Evolutionary conservation across 164 flowering plant genomes (phyloP).

Genomic region (Cinnamomum chago): DNA sequence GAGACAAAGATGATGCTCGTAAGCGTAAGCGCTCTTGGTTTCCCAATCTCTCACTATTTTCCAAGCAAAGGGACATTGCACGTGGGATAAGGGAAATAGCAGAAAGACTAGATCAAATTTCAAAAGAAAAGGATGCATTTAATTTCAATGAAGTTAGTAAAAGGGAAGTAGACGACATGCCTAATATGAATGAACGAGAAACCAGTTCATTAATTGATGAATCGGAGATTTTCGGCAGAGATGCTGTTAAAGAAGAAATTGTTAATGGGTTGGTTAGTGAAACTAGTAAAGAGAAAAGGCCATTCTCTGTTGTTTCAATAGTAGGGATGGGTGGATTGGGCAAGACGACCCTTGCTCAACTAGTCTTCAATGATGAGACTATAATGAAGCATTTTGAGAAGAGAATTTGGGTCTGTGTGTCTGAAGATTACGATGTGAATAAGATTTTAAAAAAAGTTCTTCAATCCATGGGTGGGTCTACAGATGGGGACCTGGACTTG

Average conservation of each 20-base stretch:
- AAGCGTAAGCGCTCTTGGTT: too few species aligned
- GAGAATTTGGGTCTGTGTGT: slow-evolving; percentile 1
- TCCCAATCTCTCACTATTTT: too few species aligned
- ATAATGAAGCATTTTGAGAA: neutral
- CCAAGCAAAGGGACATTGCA: too few species aligned
- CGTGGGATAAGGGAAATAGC: neutral
- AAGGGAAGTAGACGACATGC: too few species aligned
- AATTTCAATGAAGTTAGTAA: neutral
- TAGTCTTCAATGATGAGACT: neutral
- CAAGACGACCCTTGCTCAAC: neutral
- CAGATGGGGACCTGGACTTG: too few species aligned
- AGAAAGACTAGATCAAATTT: neutral
- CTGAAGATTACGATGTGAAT: neutral
- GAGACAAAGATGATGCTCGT: neutral
- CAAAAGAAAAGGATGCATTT: neutral
- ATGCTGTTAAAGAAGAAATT: neutral
- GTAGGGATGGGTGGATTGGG: slow-evolving; percentile 5
- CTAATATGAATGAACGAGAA: too few species aligned
- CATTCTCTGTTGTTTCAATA: neutral
- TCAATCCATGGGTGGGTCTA: neutral
- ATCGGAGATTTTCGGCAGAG: slow-evolving; percentile 15
- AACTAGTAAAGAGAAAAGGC: neutral
- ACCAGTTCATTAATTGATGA: slow-evolving; percentile 8
- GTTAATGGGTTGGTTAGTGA: neutral
- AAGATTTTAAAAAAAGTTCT: neutral